phyloP scores from a whole-genome alignment of 140 eudicot species.

The Senecio squalidus region DNA sequence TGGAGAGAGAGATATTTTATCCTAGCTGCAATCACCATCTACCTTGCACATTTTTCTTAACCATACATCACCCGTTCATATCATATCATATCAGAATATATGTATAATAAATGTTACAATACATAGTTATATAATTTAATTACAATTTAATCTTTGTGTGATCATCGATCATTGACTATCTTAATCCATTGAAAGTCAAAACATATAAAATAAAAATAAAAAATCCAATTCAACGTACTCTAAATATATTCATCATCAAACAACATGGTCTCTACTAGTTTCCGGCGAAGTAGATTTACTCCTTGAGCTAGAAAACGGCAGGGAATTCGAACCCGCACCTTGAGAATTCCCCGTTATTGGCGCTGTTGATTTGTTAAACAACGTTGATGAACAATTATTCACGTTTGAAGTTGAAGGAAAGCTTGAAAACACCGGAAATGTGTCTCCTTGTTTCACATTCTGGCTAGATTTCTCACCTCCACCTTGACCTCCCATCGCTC shows the following conservation, averaged over 20 bases:
- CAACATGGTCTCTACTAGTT: constrained; percentile 42
- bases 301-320: constrained; percentile 52
- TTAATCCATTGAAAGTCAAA: constrained; percentile 14
- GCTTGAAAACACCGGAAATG: constrained; percentile 66
- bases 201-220: background rate
- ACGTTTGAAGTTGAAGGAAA: constrained; percentile 47
- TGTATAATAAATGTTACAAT: constrained; percentile 7
- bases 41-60: constrained; percentile 41
- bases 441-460: constrained; percentile 29
- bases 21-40: constrained; percentile 31
- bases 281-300: constrained; percentile 69
- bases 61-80: constrained; percentile 29
- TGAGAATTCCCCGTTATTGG: constrained; percentile 30
- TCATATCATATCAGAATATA: too few relatives aligned
- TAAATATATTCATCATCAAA: constrained; percentile 14
- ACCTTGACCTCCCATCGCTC: constrained; percentile 3
- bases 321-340: constrained; percentile 30
- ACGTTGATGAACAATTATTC: constrained; percentile 40
- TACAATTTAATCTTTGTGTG: constrained; percentile 22
- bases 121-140: constrained; percentile 21
- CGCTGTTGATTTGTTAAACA: constrained; percentile 30
- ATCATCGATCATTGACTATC: constrained; percentile 24
- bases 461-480: constrained; percentile 27
- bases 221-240: constrained; percentile 8
- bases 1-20: background rate